Conservation (phyloP, 139 green algal genomes). For the Dunaliella primolecta region DNA sequence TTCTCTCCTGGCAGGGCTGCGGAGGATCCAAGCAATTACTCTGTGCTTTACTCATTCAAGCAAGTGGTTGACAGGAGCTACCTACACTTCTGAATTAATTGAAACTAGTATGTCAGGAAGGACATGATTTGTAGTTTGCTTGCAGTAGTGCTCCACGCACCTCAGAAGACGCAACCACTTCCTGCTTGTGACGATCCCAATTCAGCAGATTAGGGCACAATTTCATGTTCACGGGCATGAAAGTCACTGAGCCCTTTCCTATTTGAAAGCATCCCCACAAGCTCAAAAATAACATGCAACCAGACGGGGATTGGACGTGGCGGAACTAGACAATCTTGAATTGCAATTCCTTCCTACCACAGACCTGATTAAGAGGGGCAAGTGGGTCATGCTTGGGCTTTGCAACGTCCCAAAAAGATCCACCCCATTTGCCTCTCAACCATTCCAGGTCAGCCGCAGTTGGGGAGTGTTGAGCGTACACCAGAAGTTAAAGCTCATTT, state of each 20-base stretch:
- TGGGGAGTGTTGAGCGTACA: neutral
- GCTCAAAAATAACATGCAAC: neutral
- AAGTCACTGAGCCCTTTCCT: too few species aligned
- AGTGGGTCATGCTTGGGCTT: neutral
- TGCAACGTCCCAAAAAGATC: neutral
- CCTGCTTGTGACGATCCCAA: too few species aligned
- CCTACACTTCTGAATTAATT: neutral
- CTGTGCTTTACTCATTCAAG: neutral
- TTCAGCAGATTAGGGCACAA: too few species aligned
- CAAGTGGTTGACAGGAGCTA: neutral
- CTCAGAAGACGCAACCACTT: neutral
- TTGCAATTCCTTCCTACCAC: too few species aligned
- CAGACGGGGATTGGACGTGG: neutral
- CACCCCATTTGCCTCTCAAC: neutral
- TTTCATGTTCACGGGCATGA: too few species aligned
- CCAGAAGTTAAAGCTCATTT: neutral
- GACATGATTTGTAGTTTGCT: neutral
- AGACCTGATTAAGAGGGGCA: too few species aligned
- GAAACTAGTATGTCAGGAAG: neutral
- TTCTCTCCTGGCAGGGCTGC: neutral
- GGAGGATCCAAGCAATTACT: neutral
- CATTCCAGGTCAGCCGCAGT: neutral
- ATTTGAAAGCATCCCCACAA: neutral
- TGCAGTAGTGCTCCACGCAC: neutral
- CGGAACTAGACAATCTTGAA: neutral